phyloP scores from a whole-genome alignment of 768 basidiomycete species.

The Cystofilobasidium macerans region DNA sequence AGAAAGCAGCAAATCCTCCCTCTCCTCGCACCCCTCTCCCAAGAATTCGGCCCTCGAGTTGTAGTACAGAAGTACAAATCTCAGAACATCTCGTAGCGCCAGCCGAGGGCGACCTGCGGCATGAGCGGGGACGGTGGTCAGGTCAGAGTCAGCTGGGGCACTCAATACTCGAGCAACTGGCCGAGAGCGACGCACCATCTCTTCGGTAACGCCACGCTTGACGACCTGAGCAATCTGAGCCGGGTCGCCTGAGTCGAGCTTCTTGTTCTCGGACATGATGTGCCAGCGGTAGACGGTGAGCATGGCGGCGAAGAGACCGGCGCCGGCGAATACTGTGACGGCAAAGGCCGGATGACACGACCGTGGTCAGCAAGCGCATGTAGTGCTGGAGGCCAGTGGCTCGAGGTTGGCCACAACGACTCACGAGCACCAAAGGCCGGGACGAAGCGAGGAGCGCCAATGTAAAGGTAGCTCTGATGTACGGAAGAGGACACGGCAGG shows the following conservation, averaged over 20 bases:
- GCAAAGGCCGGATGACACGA: neutral
- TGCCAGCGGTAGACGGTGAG: slow-evolving; percentile 34
- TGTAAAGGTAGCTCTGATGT: slow-evolving; percentile 30
- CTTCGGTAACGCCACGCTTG: slow-evolving; percentile 29
- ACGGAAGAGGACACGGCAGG: too few relatives aligned
- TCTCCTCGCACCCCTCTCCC: too few relatives aligned
- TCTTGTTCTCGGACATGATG: slow-evolving; percentile 30
- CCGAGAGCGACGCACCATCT: slow-evolving; percentile 20
- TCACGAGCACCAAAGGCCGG: slow-evolving; percentile 31
- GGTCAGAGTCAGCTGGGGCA: too few relatives aligned
- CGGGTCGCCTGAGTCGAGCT: slow-evolving; percentile 29
- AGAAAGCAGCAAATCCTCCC: too few relatives aligned
- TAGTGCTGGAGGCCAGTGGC: too few relatives aligned
- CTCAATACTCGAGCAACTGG: too few relatives aligned
- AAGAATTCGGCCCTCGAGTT: too few relatives aligned
- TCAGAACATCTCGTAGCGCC: slow-evolving; percentile 32
- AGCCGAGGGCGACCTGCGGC: slow-evolving; percentile 29
- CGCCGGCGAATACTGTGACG: slow-evolving; percentile 27
- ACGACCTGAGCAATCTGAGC: slow-evolving; percentile 25
- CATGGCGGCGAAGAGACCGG: slow-evolving; percentile 26
- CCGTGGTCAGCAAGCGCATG: neutral
- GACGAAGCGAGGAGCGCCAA: slow-evolving; percentile 29
- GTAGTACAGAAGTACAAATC: too few relatives aligned
- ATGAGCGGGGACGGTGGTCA: too few relatives aligned
- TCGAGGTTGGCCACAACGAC: too few relatives aligned